Percentiles rank a stretch among this genome's conserved stretches.
These are phyloP conservation scores for Zasmidium citrigriseum DNA, from an alignment of 2,329 filamentous ascomycete species.

Conservation along the genomic window DNA sequence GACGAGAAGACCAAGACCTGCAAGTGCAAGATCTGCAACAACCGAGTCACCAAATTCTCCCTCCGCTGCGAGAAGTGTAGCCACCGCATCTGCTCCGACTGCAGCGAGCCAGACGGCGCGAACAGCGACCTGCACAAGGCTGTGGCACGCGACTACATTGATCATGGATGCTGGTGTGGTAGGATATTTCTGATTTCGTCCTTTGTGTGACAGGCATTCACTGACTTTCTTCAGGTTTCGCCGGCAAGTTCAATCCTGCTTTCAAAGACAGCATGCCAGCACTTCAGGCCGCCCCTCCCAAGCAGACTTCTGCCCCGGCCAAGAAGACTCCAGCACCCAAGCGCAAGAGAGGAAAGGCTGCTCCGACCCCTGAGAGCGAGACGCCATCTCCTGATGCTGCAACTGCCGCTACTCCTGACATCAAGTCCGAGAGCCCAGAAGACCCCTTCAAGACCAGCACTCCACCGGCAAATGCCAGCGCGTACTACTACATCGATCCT, in stretches of 20 bases:
- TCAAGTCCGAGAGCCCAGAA: not conserved
- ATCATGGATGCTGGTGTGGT: slow-evolving; percentile 23
- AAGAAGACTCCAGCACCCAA: not conserved
- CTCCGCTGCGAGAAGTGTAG: slow-evolving; percentile 19
- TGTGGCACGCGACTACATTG: slow-evolving; percentile 14
- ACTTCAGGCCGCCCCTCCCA: not conserved
- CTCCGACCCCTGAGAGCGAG: not conserved
- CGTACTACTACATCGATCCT: not conserved
- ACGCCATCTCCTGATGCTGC: not conserved
- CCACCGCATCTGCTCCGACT: slow-evolving; percentile 22
- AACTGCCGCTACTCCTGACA: not conserved
- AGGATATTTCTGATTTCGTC: too few relatives aligned
- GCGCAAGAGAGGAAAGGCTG: not conserved
- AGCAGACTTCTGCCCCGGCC: not conserved
- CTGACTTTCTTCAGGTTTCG: too few relatives aligned
- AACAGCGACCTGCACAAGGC: slow-evolving; percentile 6
- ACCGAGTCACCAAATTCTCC: slow-evolving; percentile 19
- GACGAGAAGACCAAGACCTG: slow-evolving; percentile 22
- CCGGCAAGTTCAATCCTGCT: slow-evolving; percentile 3
- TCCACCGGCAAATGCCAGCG: not conserved
- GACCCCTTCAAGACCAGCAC: not conserved
- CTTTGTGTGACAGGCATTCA: too few relatives aligned
- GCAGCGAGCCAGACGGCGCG: slow-evolving; percentile 12
- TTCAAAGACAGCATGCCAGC: slow-evolving; percentile 5
- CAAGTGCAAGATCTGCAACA: slow-evolving; percentile 25